These are phyloP conservation scores for Schizosaccharomyces octosporus DNA, from an alignment of 805 yeast genomes.

Conservation along the genomic window DNA sequence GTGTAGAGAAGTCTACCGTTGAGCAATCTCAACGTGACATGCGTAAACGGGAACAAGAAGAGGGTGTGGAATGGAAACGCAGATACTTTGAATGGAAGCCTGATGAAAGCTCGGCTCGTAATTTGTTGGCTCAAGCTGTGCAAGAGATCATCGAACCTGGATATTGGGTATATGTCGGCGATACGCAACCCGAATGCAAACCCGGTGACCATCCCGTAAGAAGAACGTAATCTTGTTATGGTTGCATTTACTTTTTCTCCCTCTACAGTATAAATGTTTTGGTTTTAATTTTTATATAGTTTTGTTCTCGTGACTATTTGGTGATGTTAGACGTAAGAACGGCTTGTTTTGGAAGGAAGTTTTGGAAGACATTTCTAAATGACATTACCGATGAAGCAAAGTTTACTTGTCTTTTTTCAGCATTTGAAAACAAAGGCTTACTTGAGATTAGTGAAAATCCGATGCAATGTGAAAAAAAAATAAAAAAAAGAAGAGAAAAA, in stretches of 20 bases:
- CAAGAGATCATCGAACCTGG: neutral
- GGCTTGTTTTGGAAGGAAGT: no score
- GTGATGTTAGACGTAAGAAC: no score
- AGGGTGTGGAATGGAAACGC: constrained; percentile 44
- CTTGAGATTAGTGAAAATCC: no score
- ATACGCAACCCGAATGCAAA: neutral
- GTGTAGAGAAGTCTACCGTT: constrained; percentile 46
- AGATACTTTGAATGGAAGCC: constrained; percentile 44
- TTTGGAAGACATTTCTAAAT: no score
- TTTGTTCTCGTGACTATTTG: no score
- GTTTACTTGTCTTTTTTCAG: no score
- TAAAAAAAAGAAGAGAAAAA: no score
- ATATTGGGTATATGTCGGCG: neutral
- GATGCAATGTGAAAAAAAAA: no score
- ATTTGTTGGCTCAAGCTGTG: neutral
- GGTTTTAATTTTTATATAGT: no score
- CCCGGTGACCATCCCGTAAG: neutral
- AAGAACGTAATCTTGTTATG: neutral
- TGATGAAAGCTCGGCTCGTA: neutral
- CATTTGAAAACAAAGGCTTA: no score
- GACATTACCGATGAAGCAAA: no score
- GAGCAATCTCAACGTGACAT: constrained; percentile 70
- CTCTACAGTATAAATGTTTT: neutral
- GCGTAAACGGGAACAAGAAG: constrained; percentile 45
- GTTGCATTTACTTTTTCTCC: neutral